Percentiles rank a stretch among this genome's conserved stretches.
phyloP scores from a whole-genome alignment of 2,329 filamentous ascomycete genomes.

The Colletotrichum kahawae region DNA sequence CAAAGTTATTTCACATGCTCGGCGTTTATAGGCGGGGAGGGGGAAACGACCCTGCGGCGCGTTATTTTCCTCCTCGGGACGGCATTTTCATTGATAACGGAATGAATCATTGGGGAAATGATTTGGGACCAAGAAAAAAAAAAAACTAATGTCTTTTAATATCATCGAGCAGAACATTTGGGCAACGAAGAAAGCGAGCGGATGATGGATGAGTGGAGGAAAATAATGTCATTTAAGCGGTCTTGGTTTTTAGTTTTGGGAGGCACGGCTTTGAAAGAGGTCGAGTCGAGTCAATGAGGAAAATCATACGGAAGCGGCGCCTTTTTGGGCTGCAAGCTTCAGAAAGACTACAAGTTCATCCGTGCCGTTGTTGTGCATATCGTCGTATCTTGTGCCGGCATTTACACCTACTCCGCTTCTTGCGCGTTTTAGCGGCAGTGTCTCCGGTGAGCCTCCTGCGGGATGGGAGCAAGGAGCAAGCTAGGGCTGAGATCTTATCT shows the following conservation, averaged over 20 bases:
- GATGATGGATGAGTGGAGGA: background rate
- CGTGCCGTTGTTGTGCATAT: background rate
- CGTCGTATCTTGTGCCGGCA: background rate
- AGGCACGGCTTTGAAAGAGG: background rate
- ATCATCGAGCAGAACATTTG: background rate
- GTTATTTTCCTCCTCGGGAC: background rate
- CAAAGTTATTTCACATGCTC: constrained; percentile 18
- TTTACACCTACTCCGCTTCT: background rate
- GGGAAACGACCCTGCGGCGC: background rate
- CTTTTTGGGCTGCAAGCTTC: background rate
- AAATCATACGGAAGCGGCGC: background rate
- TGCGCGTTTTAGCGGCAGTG: background rate
- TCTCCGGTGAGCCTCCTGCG: background rate
- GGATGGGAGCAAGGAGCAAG: background rate
- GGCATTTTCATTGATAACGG: background rate
- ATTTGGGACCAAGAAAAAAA: background rate
- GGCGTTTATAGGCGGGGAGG: constrained; percentile 7
- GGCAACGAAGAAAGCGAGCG: background rate
- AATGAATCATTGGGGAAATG: background rate
- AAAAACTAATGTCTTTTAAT: constrained; percentile 14
- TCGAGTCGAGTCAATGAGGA: background rate
- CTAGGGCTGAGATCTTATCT: background rate
- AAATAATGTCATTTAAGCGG: background rate
- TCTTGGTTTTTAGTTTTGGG: background rate
- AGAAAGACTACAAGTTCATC: background rate